Evolutionary conservation across 768 basidiomycete genomes (phyloP).

Genomic region (Auricularia sp.): DNA sequence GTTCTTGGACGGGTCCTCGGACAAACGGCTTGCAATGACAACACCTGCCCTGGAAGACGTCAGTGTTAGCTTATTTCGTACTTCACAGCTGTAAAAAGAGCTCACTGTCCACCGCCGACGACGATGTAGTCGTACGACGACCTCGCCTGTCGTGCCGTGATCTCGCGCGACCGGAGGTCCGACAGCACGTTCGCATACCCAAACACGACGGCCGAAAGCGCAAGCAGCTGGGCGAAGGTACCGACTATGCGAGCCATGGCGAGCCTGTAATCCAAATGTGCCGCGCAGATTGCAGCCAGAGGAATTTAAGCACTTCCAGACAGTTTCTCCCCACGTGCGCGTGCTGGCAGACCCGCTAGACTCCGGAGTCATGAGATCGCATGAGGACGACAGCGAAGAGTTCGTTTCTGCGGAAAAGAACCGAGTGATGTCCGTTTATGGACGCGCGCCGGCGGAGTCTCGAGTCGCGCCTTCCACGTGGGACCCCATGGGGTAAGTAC

Average conservation of each 20-base stretch:
- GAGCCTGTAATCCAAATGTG: background rate
- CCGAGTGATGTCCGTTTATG: background rate
- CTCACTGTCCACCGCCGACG: slow-evolving; percentile 5
- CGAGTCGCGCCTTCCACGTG: background rate
- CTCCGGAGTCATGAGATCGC: background rate
- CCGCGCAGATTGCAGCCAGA: background rate
- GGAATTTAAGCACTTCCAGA: background rate
- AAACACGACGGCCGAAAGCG: background rate
- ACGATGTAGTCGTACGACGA: slow-evolving; percentile 10
- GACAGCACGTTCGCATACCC: background rate
- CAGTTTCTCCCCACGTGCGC: background rate
- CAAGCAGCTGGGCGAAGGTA: background rate
- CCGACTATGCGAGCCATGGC: background rate
- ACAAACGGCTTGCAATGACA: slow-evolving; percentile 27
- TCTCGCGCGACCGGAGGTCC: background rate
- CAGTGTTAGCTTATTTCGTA: slow-evolving; percentile 16
- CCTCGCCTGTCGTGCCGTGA: background rate
- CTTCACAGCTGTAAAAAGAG: slow-evolving; percentile 10
- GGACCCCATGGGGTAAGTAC: background rate
- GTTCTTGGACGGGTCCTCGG: slow-evolving; percentile 16
- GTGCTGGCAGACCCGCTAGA: background rate
- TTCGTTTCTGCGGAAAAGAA: background rate
- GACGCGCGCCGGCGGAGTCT: background rate
- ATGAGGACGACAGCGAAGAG: background rate
- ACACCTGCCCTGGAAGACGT: slow-evolving; percentile 20